A percentile compares a stretch with the other conserved stretches of the same genome.
Evolutionary conservation across 805 yeast species (phyloP).

Genomic region (Yamadazyma tumulicola): DNA sequence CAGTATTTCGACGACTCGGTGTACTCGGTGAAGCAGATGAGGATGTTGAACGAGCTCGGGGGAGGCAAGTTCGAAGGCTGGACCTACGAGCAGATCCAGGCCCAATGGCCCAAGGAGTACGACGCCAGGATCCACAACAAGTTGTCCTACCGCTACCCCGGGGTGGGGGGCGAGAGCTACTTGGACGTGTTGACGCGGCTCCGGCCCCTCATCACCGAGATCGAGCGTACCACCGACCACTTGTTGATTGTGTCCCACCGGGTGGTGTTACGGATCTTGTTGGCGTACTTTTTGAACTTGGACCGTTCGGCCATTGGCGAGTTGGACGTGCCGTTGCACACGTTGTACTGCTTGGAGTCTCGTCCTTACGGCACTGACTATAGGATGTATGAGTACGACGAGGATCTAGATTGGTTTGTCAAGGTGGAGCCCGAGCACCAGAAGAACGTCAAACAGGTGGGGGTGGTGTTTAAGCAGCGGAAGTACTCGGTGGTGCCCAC

Average conservation of each 20-base stretch:
- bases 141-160: slow-evolving; percentile 87
- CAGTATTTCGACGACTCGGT: slow-evolving; percentile 67
- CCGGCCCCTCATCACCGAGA: slow-evolving; percentile 85
- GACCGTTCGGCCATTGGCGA: slow-evolving; percentile 79
- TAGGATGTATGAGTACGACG: slow-evolving; percentile 85
- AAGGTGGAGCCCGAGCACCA: slow-evolving; percentile 57
- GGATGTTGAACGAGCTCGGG: slow-evolving; percentile 90
- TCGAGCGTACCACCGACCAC: slow-evolving; percentile 89
- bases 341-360: slow-evolving; percentile 84
- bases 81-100: slow-evolving; percentile 85
- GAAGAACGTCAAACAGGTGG: slow-evolving; percentile 65
- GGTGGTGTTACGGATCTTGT: slow-evolving; percentile 80
- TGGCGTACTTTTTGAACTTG: slow-evolving; percentile 86
- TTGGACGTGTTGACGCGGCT: slow-evolving; percentile 88
- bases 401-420: slow-evolving; percentile 69
- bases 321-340: slow-evolving; percentile 88
- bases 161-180: slow-evolving; percentile 95
- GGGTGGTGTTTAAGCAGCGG: slow-evolving; percentile 65
- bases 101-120: slow-evolving; percentile 71
- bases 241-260: slow-evolving; percentile 81
- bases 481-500: slow-evolving; percentile 75
- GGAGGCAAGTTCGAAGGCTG: slow-evolving; percentile 91
- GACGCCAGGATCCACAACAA: slow-evolving; percentile 72
- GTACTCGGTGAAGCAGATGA: slow-evolving; percentile 80
- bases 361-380: slow-evolving; percentile 96